Base-by-base conservation (phyloP, 2,329 filamentous ascomycete species). In the Ophiocordyceps camponoti-saundersi region DNA sequence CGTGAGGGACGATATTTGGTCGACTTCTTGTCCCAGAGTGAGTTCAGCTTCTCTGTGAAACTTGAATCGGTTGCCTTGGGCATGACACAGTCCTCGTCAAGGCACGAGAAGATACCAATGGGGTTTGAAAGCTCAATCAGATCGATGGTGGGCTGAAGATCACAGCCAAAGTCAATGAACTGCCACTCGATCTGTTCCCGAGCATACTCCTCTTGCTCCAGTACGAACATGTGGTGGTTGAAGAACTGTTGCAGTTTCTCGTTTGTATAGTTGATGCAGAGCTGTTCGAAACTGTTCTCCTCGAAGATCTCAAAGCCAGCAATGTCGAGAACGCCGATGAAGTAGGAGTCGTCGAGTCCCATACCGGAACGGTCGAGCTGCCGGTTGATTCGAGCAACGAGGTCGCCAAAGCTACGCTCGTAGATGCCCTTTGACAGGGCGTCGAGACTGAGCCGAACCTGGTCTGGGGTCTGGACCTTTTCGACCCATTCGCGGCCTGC, bases 211-310 rank as follows among this genome's bases (percentile, higher is more conserved):
- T 98, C 92, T 59, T 98, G 92, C 61, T 98, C 92, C 8, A 98
- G 72, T 11, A 98, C 92, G 59, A 98, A 98, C 92, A 98, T 98
- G 69, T 98, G 93, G 61, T 98, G 92, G 58, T 98, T 98, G 75
- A 98, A 98, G 64, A 98, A 98, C 55, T 98, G 92, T 59, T 98
- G 92, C 7, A 98, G 77, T 63, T 95, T 98, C 64, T 98, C 92
- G 65, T 98, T 98, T 51, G 93, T 96, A 65, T 98, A 98, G 65
- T 98, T 98, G 73, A 98, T 98, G 69, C 92, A 98, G 6, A 98
- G 75, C 63, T 98, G 92, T 62, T 98, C 92, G 58, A 98, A 98
- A 69, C 90, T 95, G 69, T 98, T 98, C 57, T 86, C 78, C 55
- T 98, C 89, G 56, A 98, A 98, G 49, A 98, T 98, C 60, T 98